These are phyloP conservation scores for Penicillium silybi DNA, from an alignment of 495 filamentous ascomycete genomes.

Conservation along the genomic window DNA sequence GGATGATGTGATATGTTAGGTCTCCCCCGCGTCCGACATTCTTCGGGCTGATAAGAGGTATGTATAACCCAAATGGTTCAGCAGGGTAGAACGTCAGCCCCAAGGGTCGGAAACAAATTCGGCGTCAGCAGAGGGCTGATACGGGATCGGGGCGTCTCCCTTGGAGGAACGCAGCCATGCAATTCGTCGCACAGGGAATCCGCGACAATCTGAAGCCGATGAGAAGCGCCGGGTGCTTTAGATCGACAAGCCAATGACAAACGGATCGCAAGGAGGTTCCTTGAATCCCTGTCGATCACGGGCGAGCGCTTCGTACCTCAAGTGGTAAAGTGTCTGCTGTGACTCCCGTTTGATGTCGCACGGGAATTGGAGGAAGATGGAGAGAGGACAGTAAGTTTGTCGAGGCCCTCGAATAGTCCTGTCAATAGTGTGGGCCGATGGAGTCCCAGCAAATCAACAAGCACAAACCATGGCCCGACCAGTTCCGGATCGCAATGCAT, in stretches of 20 bases:
- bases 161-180: slow-evolving; percentile 10
- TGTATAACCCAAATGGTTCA: slow-evolving; percentile 10
- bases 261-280: slow-evolving; percentile 17
- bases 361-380: slow-evolving; percentile 1
- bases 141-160: slow-evolving; percentile 10
- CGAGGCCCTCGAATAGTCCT: background rate
- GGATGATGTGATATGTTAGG: slow-evolving; percentile 21
- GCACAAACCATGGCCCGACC: slow-evolving; percentile 1
- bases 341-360: background rate
- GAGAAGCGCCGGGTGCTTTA: slow-evolving; percentile 28
- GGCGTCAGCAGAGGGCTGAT: slow-evolving; percentile 15
- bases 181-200: slow-evolving; percentile 21
- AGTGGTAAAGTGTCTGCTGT: background rate
- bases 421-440: slow-evolving; percentile 16
- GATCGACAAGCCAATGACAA: slow-evolving; percentile 21
- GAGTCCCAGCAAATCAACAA: slow-evolving; percentile 13
- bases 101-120: slow-evolving; percentile 7
- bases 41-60: slow-evolving; percentile 4
- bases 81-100: slow-evolving; percentile 15
- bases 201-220: slow-evolving; percentile 24
- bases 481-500: slow-evolving; percentile 14
- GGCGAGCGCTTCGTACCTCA: background rate
- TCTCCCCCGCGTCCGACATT: slow-evolving; percentile 20
- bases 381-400: slow-evolving; percentile 5
- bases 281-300: slow-evolving; percentile 20